Evolutionary conservation across 306 rosid genomes (phyloP), one percentile per base, ranked within the genome.

Genomic region (Casuarina equisetifolia): DNA sequence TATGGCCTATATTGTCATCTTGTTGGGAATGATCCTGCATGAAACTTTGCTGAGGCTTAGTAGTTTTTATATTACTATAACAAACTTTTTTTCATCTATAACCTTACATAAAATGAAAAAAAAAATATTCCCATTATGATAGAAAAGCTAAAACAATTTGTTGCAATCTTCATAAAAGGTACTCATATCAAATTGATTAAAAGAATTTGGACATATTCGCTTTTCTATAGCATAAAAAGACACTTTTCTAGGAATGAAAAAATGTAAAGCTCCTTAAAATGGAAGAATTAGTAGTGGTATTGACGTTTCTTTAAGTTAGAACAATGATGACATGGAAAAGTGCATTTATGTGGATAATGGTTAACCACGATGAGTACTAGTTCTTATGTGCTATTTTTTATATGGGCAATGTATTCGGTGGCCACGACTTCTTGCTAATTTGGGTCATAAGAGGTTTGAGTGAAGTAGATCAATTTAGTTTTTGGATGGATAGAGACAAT

Each of bases 1-100:
- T 68, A 74, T 76, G 76, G 79, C 68, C 66, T 36, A 43, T 42
- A 49, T 53, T n/a, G 50, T 75, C 77, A 68, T 46, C 49, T 42
- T 42, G 40, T 49, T 36, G 36, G 43, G 75, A 54, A 66, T 69
- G 53, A 73, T 68, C 43, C 43, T 53, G 17, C 48, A 53, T 19
- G 48, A 3, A 58, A 9, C 5, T 2, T 32, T 61, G 3, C 12
- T 1, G 69, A 11, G 15, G 19, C 69, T n/a, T 62, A 44, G 6
- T 35, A 17, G 32, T 6, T 58, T 58, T 15, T 16, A 38, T 38
- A 38, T 39, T 39, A 11, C 70, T 16, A 6, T 39, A 8, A 15
- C 48, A 64, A 39, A 62, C 69, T 62, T 38, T 42, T 6, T 2
- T 55, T 19, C 62, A 19, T 19, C 11, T 61, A 32, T 2, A 25